These are phyloP conservation scores for Inosperma sp. DNA, from an alignment of 768 basidiomycete genomes.

Conservation along the genomic window DNA sequence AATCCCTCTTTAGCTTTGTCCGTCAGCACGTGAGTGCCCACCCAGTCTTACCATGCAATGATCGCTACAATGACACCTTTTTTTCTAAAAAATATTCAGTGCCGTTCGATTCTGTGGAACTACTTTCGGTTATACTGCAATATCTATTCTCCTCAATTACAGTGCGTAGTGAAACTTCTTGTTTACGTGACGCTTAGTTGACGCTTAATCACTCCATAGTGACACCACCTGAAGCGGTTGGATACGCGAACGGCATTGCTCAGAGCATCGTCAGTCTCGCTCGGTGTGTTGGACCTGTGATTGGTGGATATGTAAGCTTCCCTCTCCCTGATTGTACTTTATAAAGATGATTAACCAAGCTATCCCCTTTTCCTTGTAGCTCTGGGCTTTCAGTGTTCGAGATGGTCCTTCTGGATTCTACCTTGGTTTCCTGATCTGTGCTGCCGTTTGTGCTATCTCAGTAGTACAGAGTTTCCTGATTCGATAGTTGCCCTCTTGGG, in stretches of 20 bases:
- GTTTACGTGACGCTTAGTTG: conserved; percentile 1
- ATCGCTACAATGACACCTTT: background rate
- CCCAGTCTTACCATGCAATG: background rate
- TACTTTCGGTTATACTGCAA: conserved; percentile 87
- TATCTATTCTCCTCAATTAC: conserved; percentile 84
- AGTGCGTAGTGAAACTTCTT: conserved; percentile 38
- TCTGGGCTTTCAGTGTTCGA: conserved; percentile 71
- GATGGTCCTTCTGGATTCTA: conserved; percentile 68
- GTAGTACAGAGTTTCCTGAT: conserved; percentile 74
- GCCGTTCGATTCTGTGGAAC: conserved; percentile 84
- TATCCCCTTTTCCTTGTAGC: conserved; percentile 33
- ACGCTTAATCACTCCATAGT: conserved; percentile 43
- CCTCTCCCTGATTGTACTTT: background rate
- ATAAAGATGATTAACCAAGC: conserved; percentile 1
- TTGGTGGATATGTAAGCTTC: conserved; percentile 71
- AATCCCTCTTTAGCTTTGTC: conserved; percentile 49
- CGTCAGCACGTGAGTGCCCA: conserved; percentile 70
- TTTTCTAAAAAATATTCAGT: conserved; percentile 45
- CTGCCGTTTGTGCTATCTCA: conserved; percentile 54
- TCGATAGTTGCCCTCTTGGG: conserved; percentile 45
- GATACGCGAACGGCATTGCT: conserved; percentile 91
- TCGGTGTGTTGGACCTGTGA: conserved; percentile 82
- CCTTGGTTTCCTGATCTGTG: conserved; percentile 67
- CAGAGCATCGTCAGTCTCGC: conserved; percentile 94
- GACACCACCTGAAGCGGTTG: conserved; percentile 86